Base-by-base conservation (phyloP, 2,329 filamentous ascomycete genomes). In the Fusarium robinianum region DNA sequence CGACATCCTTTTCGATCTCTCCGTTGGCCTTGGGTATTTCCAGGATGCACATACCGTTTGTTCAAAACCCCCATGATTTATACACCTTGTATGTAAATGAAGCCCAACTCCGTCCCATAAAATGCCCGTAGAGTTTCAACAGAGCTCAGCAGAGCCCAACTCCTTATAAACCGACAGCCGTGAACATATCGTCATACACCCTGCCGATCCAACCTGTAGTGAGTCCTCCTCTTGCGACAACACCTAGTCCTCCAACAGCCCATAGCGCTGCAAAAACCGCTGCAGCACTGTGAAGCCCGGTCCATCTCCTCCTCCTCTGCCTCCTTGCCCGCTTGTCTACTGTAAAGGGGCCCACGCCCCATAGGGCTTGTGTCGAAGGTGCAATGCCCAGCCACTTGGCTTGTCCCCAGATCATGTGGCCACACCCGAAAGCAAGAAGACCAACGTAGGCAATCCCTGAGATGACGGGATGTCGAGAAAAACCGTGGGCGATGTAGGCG, bases 401-500 rank as follows among this genome's bases (percentile, higher is more conserved):
- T 70, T 83, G 81, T 3, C 91, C 91, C 81, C 90, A 95, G 6
- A 88, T 80, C 65, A 91, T 83, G 71, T 96, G 91, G 47, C 84
- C 88, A 16, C 80, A 83, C 0, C 83, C 87, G 0, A 85, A 69
- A 11, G 72, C 73, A 6, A 96, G 72, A 34, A 96, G 73, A 2
- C 83, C 77, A 2, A 73, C 61, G 65, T 95, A 96, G 2, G 86
- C 84, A 1, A 77, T 57, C 65, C 83, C 86, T n/a, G 87, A 81
- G 7, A 85, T 65, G 2, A 76, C 55, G 0, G 85, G 83, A 60
- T 88, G 85, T 10, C 81, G 78, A 19, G 87, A 83, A 63, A 96
- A 94, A 3, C 88, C 89, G 68, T 97, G 91, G 9, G 85, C 82
- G 6, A 96, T 84, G 65, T 88, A 97, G 9, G 82, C 84, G 9